These are phyloP conservation scores for Lepidium campestre DNA, from an alignment of 441 rosid genomes.

Conservation along the genomic window DNA sequence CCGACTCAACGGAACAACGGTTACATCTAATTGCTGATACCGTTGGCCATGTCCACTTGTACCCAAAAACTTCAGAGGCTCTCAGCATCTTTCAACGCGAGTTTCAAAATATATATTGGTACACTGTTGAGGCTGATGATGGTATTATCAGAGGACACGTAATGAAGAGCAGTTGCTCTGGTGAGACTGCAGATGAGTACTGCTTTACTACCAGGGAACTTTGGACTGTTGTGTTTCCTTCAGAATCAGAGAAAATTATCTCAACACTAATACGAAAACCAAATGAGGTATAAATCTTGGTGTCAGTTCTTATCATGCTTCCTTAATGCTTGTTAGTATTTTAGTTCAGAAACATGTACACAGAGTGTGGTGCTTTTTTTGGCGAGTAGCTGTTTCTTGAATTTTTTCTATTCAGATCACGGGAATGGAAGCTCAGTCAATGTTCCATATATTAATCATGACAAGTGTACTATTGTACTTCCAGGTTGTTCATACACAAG, in stretches of 20 bases:
- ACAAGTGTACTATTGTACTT: constrained; percentile 16
- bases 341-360: not conserved
- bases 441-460: not conserved
- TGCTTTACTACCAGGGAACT: constrained; percentile 70
- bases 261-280: constrained; percentile 60
- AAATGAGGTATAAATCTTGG: constrained; percentile 64
- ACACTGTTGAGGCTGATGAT: constrained; percentile 62
- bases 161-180: constrained; percentile 53
- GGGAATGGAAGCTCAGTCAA: not conserved
- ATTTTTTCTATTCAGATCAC: not conserved
- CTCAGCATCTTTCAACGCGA: constrained; percentile 54
- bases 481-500: constrained; percentile 98
- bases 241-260: constrained; percentile 85
- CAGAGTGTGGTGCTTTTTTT: not conserved
- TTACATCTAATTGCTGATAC: constrained; percentile 82
- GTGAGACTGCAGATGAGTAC: constrained; percentile 57
- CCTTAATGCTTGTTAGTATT: not conserved
- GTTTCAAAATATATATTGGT: constrained; percentile 84
- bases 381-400: not conserved
- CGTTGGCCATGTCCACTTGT: constrained; percentile 63
- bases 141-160: constrained; percentile 79
- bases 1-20: constrained; percentile 86
- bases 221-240: constrained; percentile 93
- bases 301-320: constrained; percentile 1
- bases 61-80: constrained; percentile 83